phyloP scores from a whole-genome alignment of 768 basidiomycete genomes.

The Macrolepiota albuminosa region DNA sequence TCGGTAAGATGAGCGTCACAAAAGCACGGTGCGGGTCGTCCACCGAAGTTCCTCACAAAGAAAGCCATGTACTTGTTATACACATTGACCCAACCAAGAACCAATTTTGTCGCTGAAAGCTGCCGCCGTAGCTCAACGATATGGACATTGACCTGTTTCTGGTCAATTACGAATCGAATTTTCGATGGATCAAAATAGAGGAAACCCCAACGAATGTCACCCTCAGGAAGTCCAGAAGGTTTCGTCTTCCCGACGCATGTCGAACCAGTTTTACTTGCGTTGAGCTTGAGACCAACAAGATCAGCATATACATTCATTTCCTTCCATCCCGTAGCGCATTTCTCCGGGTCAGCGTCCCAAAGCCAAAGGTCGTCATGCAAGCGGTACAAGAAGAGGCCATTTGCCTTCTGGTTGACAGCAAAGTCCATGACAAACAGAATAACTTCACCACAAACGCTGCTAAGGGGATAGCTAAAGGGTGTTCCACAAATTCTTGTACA shows the following conservation, averaged over 20 bases:
- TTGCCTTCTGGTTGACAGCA: conserved; percentile 38
- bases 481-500: conserved; percentile 36
- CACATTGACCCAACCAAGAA: conserved; percentile 29
- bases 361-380: conserved; percentile 46
- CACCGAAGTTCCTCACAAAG: conserved; percentile 25
- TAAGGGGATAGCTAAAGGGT: conserved; percentile 37
- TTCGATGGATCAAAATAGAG: conserved; percentile 12
- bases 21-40: conserved; percentile 24
- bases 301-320: conserved; percentile 36
- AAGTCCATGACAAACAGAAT: conserved; percentile 43
- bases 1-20: conserved; percentile 10
- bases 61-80: conserved; percentile 30
- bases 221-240: conserved; percentile 13
- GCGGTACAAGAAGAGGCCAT: conserved; percentile 37
- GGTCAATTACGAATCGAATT: conserved; percentile 18
- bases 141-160: conserved; percentile 23
- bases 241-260: conserved; percentile 25
- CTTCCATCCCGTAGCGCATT: conserved; percentile 32
- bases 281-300: conserved; percentile 37
- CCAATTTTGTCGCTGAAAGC: conserved; percentile 23
- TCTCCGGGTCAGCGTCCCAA: conserved; percentile 28
- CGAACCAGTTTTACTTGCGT: conserved; percentile 37
- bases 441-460: conserved; percentile 36
- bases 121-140: conserved; percentile 28
- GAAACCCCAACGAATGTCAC: conserved; percentile 20